Percentiles rank a stretch among this genome's conserved stretches.
These are phyloP conservation scores for Diplodia corticola DNA, from an alignment of 2,329 filamentous ascomycete genomes.

Conservation along the genomic window DNA sequence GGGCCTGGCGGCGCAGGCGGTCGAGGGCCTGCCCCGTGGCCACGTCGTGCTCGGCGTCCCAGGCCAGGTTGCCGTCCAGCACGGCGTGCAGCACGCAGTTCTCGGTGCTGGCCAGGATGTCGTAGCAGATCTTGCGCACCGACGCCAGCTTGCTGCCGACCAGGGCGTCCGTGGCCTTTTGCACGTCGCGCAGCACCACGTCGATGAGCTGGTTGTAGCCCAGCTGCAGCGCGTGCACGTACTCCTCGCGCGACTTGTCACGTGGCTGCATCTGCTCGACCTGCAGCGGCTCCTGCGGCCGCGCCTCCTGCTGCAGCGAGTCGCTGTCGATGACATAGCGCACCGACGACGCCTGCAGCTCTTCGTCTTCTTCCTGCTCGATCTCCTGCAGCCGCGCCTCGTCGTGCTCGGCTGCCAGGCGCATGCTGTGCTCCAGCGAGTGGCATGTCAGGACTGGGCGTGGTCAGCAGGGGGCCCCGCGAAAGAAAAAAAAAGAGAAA, in stretches of 20 bases:
- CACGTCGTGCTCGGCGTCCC: conserved; percentile 23
- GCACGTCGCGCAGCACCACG: conserved; percentile 21
- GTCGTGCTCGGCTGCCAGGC: conserved; percentile 18
- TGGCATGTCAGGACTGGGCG: conserved; percentile 20
- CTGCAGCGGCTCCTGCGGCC: conserved; percentile 15
- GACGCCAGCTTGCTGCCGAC: conserved; percentile 19
- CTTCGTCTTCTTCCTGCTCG: conserved; percentile 22
- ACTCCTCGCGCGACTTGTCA: conserved; percentile 24
- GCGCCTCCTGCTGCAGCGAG: neutral
- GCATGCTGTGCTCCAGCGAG: conserved; percentile 24
- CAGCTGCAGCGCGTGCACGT: conserved; percentile 21
- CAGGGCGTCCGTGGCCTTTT: conserved; percentile 7
- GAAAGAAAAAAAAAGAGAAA: neutral
- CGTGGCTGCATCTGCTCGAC: conserved; percentile 20
- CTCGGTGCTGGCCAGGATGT: conserved; percentile 23
- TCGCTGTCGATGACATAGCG: conserved; percentile 5
- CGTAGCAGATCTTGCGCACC: conserved; percentile 23
- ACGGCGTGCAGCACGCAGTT: conserved; percentile 23
- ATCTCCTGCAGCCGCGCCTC: conserved; percentile 18
- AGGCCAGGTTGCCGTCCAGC: conserved; percentile 24
- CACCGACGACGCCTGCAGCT: conserved; percentile 18
- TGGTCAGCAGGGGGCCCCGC: conserved; percentile 7
- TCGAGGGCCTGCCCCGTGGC: conserved; percentile 9
- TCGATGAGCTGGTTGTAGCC: conserved; percentile 24
- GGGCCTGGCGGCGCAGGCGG: conserved; percentile 18